These are phyloP conservation scores for Ceratocystis variospora DNA, from an alignment of 2,329 filamentous ascomycete genomes.

Conservation along the genomic window DNA sequence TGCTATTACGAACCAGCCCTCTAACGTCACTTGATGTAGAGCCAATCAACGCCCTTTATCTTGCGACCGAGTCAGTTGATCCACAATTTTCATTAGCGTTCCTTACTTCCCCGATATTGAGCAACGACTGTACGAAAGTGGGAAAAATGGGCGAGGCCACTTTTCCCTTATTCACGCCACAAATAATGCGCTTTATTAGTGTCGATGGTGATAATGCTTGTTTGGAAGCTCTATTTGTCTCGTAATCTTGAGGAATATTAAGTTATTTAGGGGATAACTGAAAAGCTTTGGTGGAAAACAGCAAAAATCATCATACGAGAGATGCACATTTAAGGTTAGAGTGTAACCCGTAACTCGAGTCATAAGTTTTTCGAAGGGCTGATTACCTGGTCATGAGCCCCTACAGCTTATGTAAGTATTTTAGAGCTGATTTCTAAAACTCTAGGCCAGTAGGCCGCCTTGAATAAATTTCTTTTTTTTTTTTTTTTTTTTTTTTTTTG, in stretches of 20 bases:
- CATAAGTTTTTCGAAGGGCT: neutral
- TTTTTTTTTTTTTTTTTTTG: no score
- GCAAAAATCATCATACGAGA: neutral
- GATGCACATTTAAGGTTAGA: neutral
- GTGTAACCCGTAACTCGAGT: neutral
- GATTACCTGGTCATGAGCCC: neutral
- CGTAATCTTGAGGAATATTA: neutral
- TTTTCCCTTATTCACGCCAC: neutral
- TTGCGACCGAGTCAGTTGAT: slow-evolving; percentile 15
- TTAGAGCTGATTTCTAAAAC: no score
- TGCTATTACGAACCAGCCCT: neutral
- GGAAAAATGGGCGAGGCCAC: neutral
- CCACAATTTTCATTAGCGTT: slow-evolving; percentile 7
- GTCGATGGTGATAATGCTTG: no score
- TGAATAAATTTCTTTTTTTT: no score
- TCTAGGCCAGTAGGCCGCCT: no score
- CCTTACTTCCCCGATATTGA: neutral
- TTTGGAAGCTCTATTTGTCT: neutral
- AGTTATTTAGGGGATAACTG: neutral
- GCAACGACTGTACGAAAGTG: neutral
- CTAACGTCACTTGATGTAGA: neutral
- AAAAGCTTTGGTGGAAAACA: neutral
- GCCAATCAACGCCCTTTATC: slow-evolving; percentile 9
- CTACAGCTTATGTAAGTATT: neutral
- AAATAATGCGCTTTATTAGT: no score